These are phyloP conservation scores for Parmelia sp. DNA, from an alignment of 495 filamentous ascomycete species.

Conservation along the genomic window DNA sequence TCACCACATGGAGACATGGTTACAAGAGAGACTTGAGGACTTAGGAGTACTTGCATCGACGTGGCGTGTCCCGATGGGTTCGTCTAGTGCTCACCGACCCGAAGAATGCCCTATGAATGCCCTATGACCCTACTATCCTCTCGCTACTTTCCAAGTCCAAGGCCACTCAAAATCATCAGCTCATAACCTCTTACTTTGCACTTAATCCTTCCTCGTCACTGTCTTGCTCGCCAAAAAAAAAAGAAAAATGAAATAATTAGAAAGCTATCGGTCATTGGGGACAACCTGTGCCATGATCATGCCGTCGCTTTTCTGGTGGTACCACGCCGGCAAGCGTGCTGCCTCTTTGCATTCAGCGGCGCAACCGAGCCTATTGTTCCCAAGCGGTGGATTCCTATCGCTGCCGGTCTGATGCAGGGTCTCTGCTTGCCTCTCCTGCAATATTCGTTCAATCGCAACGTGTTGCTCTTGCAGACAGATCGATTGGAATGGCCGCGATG, in stretches of 20 bases:
- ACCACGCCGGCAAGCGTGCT: too few relatives aligned
- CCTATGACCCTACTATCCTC: background rate
- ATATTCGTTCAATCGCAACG: background rate
- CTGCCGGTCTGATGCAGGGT: background rate
- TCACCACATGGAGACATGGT: background rate
- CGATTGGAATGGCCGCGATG: background rate
- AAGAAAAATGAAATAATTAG: too few relatives aligned
- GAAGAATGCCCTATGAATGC: too few relatives aligned
- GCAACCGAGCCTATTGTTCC: background rate
- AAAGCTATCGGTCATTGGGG: background rate
- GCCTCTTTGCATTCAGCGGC: background rate
- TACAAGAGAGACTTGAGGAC: too few relatives aligned
- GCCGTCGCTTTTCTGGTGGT: too few relatives aligned
- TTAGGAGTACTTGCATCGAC: background rate
- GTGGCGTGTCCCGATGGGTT: slow-evolving; percentile 1
- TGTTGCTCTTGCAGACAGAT: background rate
- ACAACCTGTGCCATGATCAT: background rate
- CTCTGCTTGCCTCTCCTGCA: background rate
- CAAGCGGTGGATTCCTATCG: background rate
- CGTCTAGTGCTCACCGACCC: too few relatives aligned
- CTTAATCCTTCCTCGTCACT: background rate
- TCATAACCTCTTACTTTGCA: background rate
- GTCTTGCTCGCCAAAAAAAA: background rate
- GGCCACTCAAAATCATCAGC: too few relatives aligned
- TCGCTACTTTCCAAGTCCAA: too few relatives aligned